phyloP scores from a whole-genome alignment of 176 grass and related monocot genomes.

The Oropetium thomaeum region DNA sequence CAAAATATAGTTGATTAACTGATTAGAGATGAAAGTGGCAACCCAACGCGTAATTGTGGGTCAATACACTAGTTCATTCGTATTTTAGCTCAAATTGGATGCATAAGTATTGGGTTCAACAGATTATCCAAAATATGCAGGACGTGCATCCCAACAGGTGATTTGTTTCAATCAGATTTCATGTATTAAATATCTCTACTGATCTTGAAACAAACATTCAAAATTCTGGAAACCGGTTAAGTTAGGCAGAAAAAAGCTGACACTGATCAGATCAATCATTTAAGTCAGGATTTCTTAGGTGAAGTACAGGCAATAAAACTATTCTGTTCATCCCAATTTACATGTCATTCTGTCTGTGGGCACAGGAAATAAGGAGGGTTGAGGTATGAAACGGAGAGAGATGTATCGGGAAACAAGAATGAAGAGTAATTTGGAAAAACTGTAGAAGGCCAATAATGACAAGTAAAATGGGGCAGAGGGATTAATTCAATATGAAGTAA shows the following conservation, averaged over 20 bases:
- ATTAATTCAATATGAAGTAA: neutral
- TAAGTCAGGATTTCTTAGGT: neutral
- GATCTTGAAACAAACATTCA: neutral
- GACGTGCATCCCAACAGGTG: neutral
- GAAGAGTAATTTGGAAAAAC: too few species aligned
- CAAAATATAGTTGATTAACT: neutral
- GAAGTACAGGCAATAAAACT: neutral
- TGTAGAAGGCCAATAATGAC: too few species aligned
- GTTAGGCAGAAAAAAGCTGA: neutral
- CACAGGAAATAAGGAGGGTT: too few species aligned
- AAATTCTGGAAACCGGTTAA: neutral
- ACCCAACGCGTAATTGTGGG: neutral
- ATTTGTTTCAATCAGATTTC: neutral
- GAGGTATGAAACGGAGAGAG: too few species aligned
- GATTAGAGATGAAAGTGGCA: neutral
- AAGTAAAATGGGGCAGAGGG: too few species aligned
- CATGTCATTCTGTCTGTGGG: too few species aligned
- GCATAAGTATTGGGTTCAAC: neutral
- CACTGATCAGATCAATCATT: neutral
- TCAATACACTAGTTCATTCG: neutral
- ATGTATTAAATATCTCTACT: neutral
- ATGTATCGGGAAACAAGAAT: too few species aligned
- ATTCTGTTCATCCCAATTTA: too few species aligned
- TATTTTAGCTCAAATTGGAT: neutral
- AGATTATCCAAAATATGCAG: neutral